phyloP scores from a whole-genome alignment of 257 asterid genomes.

The Solanum ossicruentum region DNA sequence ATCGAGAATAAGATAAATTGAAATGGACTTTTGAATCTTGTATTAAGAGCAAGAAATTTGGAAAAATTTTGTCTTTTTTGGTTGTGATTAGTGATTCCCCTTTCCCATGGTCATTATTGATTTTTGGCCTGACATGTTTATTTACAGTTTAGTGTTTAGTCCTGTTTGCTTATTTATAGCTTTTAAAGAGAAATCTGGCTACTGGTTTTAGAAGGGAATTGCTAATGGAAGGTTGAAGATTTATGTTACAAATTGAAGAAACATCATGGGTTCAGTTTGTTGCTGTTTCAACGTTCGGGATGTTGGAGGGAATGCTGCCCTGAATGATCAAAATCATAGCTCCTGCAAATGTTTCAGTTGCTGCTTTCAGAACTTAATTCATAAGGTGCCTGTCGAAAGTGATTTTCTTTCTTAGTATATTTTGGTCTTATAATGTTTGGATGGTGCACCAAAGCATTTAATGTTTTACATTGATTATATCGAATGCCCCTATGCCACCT shows the following conservation, averaged over 20 bases:
- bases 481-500: neutral
- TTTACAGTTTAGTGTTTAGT: neutral
- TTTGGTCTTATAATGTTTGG: neutral
- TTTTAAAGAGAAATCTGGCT: neutral
- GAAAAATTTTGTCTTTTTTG: neutral
- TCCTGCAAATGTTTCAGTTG: slow-evolving; percentile 11
- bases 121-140: neutral
- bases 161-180: neutral
- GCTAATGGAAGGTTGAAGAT: neutral
- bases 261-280: slow-evolving; percentile 33
- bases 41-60: neutral
- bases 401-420: neutral
- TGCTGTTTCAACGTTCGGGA: slow-evolving; percentile 28
- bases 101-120: neutral
- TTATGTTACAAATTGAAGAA: neutral
- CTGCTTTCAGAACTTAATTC: slow-evolving; percentile 17
- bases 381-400: slow-evolving; percentile 16
- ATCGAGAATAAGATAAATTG: neutral
- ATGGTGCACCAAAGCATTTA: neutral
- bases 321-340: neutral
- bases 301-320: neutral
- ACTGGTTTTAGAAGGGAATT: neutral
- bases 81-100: neutral
- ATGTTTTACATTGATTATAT: neutral
- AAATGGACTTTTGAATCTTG: neutral